These are phyloP conservation scores for Spatholobus suberectus DNA, from an alignment of 306 rosid genomes.

Conservation along the genomic window DNA sequence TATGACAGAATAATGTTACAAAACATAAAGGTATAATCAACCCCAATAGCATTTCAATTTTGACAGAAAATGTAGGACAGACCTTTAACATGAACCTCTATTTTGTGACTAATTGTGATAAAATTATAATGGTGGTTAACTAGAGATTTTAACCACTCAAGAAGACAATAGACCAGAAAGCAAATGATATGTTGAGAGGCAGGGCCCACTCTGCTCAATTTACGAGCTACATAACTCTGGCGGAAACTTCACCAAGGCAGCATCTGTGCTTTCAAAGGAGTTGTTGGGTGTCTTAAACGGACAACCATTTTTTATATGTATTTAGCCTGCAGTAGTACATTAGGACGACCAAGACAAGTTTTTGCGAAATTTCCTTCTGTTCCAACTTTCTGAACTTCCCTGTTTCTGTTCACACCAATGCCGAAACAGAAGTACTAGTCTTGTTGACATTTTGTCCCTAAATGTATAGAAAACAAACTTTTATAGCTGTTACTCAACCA, in stretches of 20 bases:
- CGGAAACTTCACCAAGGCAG: conserved; percentile 30
- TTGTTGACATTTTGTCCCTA: conserved; percentile 49
- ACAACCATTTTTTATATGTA: conserved; percentile 14
- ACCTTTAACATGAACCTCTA: not conserved
- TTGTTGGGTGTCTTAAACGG: conserved; percentile 38
- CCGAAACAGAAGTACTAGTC: conserved; percentile 32
- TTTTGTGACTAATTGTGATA: conserved; percentile 11
- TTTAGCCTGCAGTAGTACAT: not conserved
- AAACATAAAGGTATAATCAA: not conserved
- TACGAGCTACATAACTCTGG: conserved; percentile 18
- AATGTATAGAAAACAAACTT: conserved; percentile 41
- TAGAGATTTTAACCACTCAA: conserved; percentile 37
- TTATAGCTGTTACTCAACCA: conserved; percentile 60
- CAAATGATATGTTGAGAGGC: not conserved
- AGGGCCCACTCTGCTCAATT: conserved; percentile 26
- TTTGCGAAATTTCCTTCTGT: conserved; percentile 48
- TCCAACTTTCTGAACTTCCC: conserved; percentile 43
- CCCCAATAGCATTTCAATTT: not conserved
- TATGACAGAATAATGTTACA: not conserved
- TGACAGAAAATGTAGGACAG: not conserved
- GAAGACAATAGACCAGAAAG: conserved; percentile 29
- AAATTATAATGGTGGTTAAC: conserved; percentile 26
- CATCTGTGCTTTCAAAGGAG: conserved; percentile 34
- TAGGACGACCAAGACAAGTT: conserved; percentile 32
- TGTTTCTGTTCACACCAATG: conserved; percentile 43